Conservation (phyloP, 768 basidiomycete species). For the Tulasnella calospora region DNA sequence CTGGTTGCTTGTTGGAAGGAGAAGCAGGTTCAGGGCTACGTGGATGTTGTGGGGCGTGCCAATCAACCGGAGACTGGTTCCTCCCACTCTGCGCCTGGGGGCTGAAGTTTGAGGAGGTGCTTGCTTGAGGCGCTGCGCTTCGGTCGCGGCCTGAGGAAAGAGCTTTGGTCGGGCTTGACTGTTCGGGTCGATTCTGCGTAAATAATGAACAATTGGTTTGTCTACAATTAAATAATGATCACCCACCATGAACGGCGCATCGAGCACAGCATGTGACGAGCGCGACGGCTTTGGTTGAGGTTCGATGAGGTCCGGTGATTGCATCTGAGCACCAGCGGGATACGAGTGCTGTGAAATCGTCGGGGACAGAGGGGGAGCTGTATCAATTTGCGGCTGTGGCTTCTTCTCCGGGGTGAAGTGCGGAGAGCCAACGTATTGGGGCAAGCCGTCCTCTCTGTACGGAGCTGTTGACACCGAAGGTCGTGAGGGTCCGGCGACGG, state of each 20-base stretch:
- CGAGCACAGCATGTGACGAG: constrained; percentile 14
- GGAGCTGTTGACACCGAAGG: neutral
- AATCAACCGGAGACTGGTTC: neutral
- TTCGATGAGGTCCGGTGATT: constrained; percentile 15
- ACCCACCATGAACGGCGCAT: constrained; percentile 22
- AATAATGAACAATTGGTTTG: neutral
- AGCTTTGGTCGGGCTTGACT: neutral
- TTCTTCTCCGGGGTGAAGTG: neutral
- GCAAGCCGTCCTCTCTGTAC: neutral
- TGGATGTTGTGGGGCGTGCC: neutral
- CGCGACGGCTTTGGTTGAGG: constrained; percentile 18
- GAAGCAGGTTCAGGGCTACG: neutral
- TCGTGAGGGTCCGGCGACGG: neutral
- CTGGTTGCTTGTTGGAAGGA: neutral
- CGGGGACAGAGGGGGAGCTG: constrained; percentile 5
- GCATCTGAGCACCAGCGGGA: constrained; percentile 14
- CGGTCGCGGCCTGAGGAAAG: neutral
- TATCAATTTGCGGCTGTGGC: neutral
- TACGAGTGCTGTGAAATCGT: neutral
- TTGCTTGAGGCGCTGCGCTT: neutral
- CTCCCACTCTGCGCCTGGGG: neutral
- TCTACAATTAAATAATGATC: neutral
- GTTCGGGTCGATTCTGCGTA: constrained; percentile 7
- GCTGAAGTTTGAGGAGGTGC: neutral
- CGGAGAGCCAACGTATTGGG: neutral